phyloP scores from a whole-genome alignment of 75 land plant genomes.

The Cunninghamia lanceolata region DNA sequence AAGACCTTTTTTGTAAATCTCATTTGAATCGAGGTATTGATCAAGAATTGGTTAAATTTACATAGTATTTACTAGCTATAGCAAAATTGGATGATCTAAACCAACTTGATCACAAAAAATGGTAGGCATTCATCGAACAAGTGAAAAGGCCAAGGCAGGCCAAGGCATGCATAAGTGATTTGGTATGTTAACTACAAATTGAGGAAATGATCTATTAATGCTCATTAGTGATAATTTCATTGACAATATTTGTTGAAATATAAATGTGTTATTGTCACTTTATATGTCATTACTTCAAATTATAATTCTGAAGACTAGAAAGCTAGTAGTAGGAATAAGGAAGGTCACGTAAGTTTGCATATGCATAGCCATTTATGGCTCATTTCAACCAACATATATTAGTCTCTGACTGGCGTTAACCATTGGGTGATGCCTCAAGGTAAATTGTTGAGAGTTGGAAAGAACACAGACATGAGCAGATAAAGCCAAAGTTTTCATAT shows the following conservation, averaged over 20 bases:
- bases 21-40: slow-evolving; percentile 74
- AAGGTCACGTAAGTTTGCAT: no score
- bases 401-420: no score
- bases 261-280: not conserved
- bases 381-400: no score
- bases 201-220: not conserved
- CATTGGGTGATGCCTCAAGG: no score
- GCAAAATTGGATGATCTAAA: slow-evolving; percentile 78
- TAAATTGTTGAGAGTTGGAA: no score
- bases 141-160: not conserved
- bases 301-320: not conserved
- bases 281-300: not conserved
- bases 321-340: no score
- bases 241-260: not conserved
- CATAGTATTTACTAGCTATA: slow-evolving; percentile 85
- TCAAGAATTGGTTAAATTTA: slow-evolving; percentile 79
- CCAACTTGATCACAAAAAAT: slow-evolving; percentile 60
- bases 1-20: slow-evolving; percentile 89
- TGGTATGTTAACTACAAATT: not conserved
- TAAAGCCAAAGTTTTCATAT: no score
- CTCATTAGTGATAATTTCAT: not conserved
- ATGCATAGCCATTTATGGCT: no score
- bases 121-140: slow-evolving; percentile 68
- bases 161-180: not conserved
- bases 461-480: no score